phyloP scores from a whole-genome alignment of 129 eudicot genomes.

The Smallanthus sonchifolius region DNA sequence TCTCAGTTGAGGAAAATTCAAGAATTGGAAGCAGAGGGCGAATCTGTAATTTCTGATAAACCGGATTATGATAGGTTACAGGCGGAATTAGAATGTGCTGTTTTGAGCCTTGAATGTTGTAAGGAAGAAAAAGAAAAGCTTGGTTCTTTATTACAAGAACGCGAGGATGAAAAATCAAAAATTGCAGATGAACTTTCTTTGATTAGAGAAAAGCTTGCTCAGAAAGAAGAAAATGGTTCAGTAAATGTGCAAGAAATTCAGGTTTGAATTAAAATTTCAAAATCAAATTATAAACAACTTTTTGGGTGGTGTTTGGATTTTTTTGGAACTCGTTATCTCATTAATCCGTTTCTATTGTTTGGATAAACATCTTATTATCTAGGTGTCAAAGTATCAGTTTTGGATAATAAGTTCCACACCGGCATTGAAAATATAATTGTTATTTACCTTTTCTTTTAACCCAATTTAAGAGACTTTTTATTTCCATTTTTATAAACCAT shows the following conservation, averaged over 20 bases:
- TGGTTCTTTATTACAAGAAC: constrained; percentile 48
- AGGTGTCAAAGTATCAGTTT: not conserved
- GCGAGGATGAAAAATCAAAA: constrained; percentile 46
- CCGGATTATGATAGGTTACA: constrained; percentile 66
- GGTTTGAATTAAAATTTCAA: constrained; percentile 27
- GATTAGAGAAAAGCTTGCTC: constrained; percentile 33
- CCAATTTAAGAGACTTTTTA: not conserved
- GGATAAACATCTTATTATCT: not conserved
- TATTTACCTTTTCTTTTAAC: not conserved
- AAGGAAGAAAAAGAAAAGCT: constrained; percentile 91
- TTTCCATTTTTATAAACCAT: too few species aligned
- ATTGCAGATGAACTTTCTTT: constrained; percentile 40
- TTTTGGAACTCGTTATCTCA: not conserved
- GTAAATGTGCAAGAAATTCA: constrained; percentile 26
- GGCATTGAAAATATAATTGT: too few species aligned
- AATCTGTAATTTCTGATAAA: constrained; percentile 48
- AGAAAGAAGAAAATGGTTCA: constrained; percentile 28
- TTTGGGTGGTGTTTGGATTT: not conserved
- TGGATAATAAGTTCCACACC: not conserved
- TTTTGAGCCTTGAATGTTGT: constrained; percentile 88
- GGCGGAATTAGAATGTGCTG: constrained; percentile 82
- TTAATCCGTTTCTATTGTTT: not conserved
- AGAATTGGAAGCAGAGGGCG: constrained; percentile 67
- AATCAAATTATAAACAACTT: not conserved
- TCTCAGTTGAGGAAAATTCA: constrained; percentile 55